Conservation (phyloP, 495 filamentous ascomycete genomes). For the Staphylotrichum longicolle region DNA sequence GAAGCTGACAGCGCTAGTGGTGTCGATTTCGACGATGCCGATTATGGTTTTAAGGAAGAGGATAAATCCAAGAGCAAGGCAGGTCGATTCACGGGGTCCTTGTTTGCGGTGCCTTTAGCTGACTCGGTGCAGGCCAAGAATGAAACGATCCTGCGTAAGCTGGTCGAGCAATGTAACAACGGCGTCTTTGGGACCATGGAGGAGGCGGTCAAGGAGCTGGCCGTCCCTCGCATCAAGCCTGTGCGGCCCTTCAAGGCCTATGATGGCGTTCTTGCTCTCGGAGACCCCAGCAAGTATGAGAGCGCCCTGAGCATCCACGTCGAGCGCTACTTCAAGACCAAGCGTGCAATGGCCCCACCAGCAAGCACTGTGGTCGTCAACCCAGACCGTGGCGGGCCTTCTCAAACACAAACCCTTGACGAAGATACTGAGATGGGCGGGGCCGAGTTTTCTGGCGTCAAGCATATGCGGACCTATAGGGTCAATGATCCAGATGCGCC, state of each 20-base stretch:
- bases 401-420: slow-evolving; percentile 50
- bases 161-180: slow-evolving; percentile 60
- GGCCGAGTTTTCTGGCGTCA: slow-evolving; percentile 60
- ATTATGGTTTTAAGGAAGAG: slow-evolving; percentile 92
- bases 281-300: slow-evolving; percentile 70
- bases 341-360: slow-evolving; percentile 66
- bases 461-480: slow-evolving; percentile 72
- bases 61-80: slow-evolving; percentile 72
- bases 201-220: slow-evolving; percentile 74
- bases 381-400: slow-evolving; percentile 39
- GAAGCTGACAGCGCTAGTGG: slow-evolving; percentile 53
- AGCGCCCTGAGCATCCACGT: slow-evolving; percentile 79
- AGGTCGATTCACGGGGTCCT: not conserved
- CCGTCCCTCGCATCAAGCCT: slow-evolving; percentile 67
- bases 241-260: slow-evolving; percentile 71
- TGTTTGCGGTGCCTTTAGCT: not conserved
- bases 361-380: slow-evolving; percentile 72
- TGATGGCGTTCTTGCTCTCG: slow-evolving; percentile 76
- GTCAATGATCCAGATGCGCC: slow-evolving; percentile 68
- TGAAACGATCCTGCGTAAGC: slow-evolving; percentile 60
- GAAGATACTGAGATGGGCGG: slow-evolving; percentile 45
- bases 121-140: slow-evolving; percentile 44
- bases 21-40: slow-evolving; percentile 89
- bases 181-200: slow-evolving; percentile 78
- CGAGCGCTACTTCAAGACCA: slow-evolving; percentile 83